phyloP scores from a whole-genome alignment of 202 grass and related monocot species.

The Panicum virgatum region DNA sequence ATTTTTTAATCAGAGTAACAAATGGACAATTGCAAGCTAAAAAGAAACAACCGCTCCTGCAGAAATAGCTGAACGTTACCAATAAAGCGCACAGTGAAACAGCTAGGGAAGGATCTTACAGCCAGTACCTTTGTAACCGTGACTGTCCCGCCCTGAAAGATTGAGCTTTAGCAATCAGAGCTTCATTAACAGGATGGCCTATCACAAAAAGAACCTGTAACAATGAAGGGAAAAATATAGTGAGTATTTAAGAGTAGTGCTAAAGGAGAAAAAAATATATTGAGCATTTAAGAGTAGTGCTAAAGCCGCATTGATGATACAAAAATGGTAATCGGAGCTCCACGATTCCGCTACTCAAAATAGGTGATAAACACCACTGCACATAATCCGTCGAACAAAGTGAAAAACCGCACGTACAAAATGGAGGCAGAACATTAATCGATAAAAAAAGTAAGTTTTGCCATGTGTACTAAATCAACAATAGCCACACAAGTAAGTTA shows the following conservation, averaged over 20 bases:
- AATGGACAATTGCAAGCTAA: neutral
- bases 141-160: neutral
- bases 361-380: neutral
- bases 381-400: neutral
- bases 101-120: neutral
- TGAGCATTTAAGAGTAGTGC: neutral
- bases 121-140: constrained; percentile 20
- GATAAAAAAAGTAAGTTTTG: neutral
- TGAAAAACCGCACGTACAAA: neutral
- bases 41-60: neutral
- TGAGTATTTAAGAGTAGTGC: neutral
- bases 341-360: neutral
- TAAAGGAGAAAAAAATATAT: too few species aligned
- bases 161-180: constrained; percentile 8
- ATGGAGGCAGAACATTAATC: neutral
- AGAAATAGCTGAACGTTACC: too few species aligned
- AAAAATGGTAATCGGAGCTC: neutral
- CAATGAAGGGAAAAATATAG: neutral
- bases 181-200: neutral
- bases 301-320: neutral
- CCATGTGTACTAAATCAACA: neutral
- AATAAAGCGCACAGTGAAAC: neutral
- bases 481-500: neutral
- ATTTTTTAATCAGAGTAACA: neutral
- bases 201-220: neutral